A percentile compares a stretch with the other conserved stretches of the same genome.
Evolutionary conservation across 1,284 basidiomycete species (phyloP).

Genomic region (Megacollybia platyphylla): DNA sequence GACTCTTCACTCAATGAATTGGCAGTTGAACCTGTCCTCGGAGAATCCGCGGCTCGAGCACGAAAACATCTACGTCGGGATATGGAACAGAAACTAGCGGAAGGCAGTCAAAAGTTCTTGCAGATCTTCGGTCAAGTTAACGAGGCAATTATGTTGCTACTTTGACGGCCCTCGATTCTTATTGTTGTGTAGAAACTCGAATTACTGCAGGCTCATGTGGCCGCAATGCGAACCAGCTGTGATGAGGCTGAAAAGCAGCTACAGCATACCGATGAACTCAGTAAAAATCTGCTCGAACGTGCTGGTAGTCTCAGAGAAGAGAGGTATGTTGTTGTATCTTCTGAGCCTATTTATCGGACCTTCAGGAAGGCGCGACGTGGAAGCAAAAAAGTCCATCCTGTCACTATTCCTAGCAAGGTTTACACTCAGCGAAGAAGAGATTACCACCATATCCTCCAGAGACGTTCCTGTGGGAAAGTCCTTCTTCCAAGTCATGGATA

Average conservation of each 20-base stretch:
- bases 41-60: slow-evolving; percentile 53
- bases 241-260: slow-evolving; percentile 76
- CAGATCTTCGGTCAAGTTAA: slow-evolving; percentile 79
- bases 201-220: slow-evolving; percentile 62
- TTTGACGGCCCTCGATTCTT: slow-evolving; percentile 4
- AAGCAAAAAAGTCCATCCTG: slow-evolving; percentile 64
- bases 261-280: slow-evolving; percentile 65
- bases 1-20: slow-evolving; percentile 17
- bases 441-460: slow-evolving; percentile 62
- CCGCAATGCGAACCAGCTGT: slow-evolving; percentile 70
- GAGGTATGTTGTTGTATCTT: slow-evolving; percentile 34
- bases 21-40: slow-evolving; percentile 17
- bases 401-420: slow-evolving; percentile 75
- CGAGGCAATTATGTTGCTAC: slow-evolving; percentile 39
- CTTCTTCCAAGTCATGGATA: slow-evolving; percentile 83
- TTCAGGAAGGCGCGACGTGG: slow-evolving; percentile 45
- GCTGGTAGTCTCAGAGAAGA: slow-evolving; percentile 76
- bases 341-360: not conserved
- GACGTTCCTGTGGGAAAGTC: slow-evolving; percentile 62
- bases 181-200: slow-evolving; percentile 54
- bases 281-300: slow-evolving; percentile 74
- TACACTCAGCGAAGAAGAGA: slow-evolving; percentile 68
- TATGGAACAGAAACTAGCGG: slow-evolving; percentile 70
- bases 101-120: slow-evolving; percentile 73
- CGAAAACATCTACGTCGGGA: slow-evolving; percentile 74